phyloP scores from a whole-genome alignment of 306 rosid species.

The Urtica urens region DNA sequence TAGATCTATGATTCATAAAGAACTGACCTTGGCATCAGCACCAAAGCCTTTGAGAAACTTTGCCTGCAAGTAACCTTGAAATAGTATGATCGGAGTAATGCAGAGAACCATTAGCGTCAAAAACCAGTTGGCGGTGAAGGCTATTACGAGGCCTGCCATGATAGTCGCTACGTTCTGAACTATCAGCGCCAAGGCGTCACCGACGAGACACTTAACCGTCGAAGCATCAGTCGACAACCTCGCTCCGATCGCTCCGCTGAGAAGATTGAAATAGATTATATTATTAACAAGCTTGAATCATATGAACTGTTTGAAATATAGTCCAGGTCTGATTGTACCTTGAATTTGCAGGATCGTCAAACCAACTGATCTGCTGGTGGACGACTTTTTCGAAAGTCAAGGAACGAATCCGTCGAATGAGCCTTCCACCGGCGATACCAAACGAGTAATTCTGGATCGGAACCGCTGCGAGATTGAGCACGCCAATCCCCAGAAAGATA shows the following conservation, averaged over 20 bases:
- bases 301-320: not conserved
- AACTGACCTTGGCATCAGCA: conserved; percentile 74
- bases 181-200: conserved; percentile 59
- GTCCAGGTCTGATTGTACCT: conserved; percentile 29
- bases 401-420: conserved; percentile 60
- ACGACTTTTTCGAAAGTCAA: conserved; percentile 64
- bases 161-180: conserved; percentile 58
- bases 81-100: conserved; percentile 43
- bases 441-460: conserved; percentile 50
- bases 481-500: conserved; percentile 48
- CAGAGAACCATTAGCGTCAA: conserved; percentile 43
- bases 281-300: not conserved
- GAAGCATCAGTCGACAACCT: conserved; percentile 83
- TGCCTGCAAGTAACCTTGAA: conserved; percentile 46
- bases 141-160: conserved; percentile 44
- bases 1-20: too few species aligned
- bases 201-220: conserved; percentile 57
- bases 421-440: conserved; percentile 76
- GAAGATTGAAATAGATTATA: not conserved
- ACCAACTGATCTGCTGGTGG: conserved; percentile 77
- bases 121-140: conserved; percentile 80
- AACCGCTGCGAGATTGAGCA: conserved; percentile 16
- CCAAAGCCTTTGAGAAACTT: conserved; percentile 60
- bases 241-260: conserved; percentile 79
- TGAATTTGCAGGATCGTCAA: conserved; percentile 83